Evolutionary conservation across 2,329 filamentous ascomycete species (phyloP).

Genomic region (Orbilia brochopaga): DNA sequence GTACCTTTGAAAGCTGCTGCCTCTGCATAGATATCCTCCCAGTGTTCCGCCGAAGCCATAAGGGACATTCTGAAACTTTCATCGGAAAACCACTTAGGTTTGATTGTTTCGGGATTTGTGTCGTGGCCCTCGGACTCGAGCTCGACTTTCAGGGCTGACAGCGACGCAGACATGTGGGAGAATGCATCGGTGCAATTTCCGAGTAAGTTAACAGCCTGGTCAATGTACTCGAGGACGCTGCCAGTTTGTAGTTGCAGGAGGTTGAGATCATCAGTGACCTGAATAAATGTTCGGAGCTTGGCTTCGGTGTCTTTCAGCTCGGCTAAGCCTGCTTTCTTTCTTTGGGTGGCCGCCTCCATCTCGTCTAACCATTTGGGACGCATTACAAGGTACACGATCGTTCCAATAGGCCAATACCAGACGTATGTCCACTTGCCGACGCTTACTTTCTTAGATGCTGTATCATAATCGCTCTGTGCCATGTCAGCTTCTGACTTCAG

Average conservation of each 20-base stretch:
- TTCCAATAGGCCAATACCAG: constrained; percentile 37
- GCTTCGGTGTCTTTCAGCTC: constrained; percentile 15
- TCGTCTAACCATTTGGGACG: constrained; percentile 38
- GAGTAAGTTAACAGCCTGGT: constrained; percentile 30
- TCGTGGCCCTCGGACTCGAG: constrained; percentile 40
- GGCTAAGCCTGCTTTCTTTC: constrained; percentile 22
- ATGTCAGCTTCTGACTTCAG: constrained; percentile 29
- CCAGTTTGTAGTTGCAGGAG: constrained; percentile 39
- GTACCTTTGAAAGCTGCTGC: constrained; percentile 42
- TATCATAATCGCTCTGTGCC: constrained; percentile 27
- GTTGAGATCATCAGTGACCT: constrained; percentile 36
- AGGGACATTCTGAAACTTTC: constrained; percentile 42
- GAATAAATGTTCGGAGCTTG: constrained; percentile 20
- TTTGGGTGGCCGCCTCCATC: constrained; percentile 24
- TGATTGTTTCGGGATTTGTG: constrained; percentile 35
- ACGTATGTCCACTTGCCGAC: constrained; percentile 24
- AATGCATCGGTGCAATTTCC: constrained; percentile 36
- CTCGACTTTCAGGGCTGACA: constrained; percentile 33
- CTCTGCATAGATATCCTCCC: constrained; percentile 34
- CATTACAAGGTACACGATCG: constrained; percentile 29
- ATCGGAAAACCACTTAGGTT: constrained; percentile 46
- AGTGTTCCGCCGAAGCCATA: constrained; percentile 33
- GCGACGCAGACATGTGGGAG: constrained; percentile 40
- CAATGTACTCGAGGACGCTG: constrained; percentile 41
- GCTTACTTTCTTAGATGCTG: constrained; percentile 18